These are phyloP conservation scores for Chrysosporium queenslandicum DNA, from an alignment of 2,329 filamentous ascomycete species.

Conservation along the genomic window DNA sequence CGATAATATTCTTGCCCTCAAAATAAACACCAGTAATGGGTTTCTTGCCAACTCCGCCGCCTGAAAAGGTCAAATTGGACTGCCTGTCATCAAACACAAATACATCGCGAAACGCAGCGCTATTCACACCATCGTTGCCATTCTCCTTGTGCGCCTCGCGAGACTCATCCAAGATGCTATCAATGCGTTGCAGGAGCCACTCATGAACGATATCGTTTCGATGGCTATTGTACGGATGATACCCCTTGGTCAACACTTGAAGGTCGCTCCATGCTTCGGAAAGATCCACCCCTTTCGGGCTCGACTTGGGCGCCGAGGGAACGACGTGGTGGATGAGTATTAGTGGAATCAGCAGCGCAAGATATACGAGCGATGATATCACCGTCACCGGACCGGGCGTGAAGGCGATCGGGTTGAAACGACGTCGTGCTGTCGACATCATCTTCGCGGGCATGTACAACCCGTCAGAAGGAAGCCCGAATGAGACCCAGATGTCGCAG, in stretches of 20 bases:
- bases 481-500: neutral
- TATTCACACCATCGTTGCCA: slow-evolving; percentile 12
- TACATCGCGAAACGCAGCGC: slow-evolving; percentile 25
- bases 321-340: slow-evolving; percentile 67
- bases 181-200: slow-evolving; percentile 63
- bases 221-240: slow-evolving; percentile 82
- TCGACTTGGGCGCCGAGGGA: slow-evolving; percentile 52
- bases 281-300: slow-evolving; percentile 60
- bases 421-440: slow-evolving; percentile 24
- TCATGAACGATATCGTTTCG: slow-evolving; percentile 69
- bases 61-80: slow-evolving; percentile 66
- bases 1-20: slow-evolving; percentile 82
- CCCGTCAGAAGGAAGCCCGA: neutral
- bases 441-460: slow-evolving; percentile 21
- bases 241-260: slow-evolving; percentile 59
- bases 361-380: slow-evolving; percentile 64
- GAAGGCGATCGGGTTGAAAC: slow-evolving; percentile 56
- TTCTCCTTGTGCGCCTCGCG: slow-evolving; percentile 20
- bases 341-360: slow-evolving; percentile 63
- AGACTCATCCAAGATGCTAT: slow-evolving; percentile 54
- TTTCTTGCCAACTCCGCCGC: slow-evolving; percentile 32
- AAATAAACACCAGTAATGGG: slow-evolving; percentile 60
- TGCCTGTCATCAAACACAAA: slow-evolving; percentile 68
- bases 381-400: slow-evolving; percentile 70
- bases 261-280: slow-evolving; percentile 81